Conservation (phyloP, 306 rosid genomes). For the Cicer judaicum region DNA sequence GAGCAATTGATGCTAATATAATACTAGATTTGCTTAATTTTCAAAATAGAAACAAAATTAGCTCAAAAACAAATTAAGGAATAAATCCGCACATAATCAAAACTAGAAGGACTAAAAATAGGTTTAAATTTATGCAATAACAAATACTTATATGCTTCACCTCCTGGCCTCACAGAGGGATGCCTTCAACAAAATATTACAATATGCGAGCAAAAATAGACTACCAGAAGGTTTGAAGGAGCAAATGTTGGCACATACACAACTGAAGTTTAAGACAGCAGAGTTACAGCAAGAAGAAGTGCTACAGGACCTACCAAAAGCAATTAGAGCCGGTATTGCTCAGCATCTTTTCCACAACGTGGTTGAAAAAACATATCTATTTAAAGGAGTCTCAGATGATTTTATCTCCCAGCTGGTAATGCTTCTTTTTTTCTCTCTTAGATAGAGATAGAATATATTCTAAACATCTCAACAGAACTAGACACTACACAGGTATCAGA, state of each 20-base stretch:
- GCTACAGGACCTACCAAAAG: constrained; percentile 71
- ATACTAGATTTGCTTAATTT: not conserved
- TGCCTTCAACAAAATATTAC: constrained; percentile 66
- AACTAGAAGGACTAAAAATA: not conserved
- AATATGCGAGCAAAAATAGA: constrained; percentile 76
- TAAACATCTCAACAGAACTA: constrained; percentile 38
- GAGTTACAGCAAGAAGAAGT: constrained; percentile 85
- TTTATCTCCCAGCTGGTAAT: constrained; percentile 72
- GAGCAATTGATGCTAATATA: not conserved
- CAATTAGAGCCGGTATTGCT: constrained; percentile 75
- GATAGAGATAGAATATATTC: constrained; percentile 24
- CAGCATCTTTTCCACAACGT: constrained; percentile 72
- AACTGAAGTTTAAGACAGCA: constrained; percentile 84
- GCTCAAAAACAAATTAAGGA: not conserved
- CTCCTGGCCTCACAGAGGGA: constrained; percentile 61
- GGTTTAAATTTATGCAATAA: constrained; percentile 23
- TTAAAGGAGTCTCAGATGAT: constrained; percentile 76
- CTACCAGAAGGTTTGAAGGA: constrained; percentile 82
- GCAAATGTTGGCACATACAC: constrained; percentile 83
- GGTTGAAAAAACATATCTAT: constrained; percentile 67
- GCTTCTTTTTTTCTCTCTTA: not conserved
- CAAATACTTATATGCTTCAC: constrained; percentile 24
- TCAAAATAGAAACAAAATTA: not conserved
- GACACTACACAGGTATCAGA: constrained; percentile 68
- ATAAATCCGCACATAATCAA: not conserved